Conservation (phyloP, 2,329 filamentous ascomycete genomes). For the Ascocoryne sarcoides region DNA sequence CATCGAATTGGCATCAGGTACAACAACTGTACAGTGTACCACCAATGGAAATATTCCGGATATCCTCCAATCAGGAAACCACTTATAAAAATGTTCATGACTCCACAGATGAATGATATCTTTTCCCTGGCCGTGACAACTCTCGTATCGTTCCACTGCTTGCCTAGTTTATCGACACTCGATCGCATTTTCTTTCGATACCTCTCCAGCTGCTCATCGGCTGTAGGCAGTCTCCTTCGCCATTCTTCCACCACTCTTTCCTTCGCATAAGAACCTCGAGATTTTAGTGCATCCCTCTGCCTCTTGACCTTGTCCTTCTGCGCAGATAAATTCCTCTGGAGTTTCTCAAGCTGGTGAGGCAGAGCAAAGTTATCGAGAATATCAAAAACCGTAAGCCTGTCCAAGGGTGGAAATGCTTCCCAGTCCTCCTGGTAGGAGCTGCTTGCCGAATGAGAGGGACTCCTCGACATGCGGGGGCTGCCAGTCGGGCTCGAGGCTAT, state of each 20-base stretch:
- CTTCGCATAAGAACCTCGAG: conserved; percentile 67
- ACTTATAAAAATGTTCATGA: conserved; percentile 95
- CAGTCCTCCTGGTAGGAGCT: conserved; percentile 84
- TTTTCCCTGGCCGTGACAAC: conserved; percentile 87
- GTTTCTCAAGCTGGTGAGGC: conserved; percentile 80
- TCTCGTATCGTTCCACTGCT: conserved; percentile 82
- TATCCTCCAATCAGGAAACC: conserved; percentile 85
- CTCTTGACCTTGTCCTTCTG: conserved; percentile 80
- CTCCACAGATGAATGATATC: conserved; percentile 88
- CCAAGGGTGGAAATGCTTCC: conserved; percentile 78
- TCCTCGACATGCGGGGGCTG: conserved; percentile 59
- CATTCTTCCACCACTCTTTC: conserved; percentile 89
- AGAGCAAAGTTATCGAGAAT: conserved; percentile 89
- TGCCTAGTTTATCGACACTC: conserved; percentile 79
- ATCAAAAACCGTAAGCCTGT: conserved; percentile 85
- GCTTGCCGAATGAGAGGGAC: conserved; percentile 73
- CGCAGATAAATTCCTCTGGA: conserved; percentile 71
- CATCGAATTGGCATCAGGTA: conserved; percentile 98
- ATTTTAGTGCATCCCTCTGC: conserved; percentile 73
- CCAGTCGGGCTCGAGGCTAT: conserved; percentile 36
- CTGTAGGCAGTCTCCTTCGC: conserved; percentile 74
- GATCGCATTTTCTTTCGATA: conserved; percentile 81
- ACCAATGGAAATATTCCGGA: conserved; percentile 80
- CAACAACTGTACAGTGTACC: conserved; percentile 79
- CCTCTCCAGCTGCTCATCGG: conserved; percentile 86